Evolutionary conservation across 75 land plant genomes (phyloP), one percentile per base, ranked within the genome.

Genomic region (Isoetes taiwanensis): DNA sequence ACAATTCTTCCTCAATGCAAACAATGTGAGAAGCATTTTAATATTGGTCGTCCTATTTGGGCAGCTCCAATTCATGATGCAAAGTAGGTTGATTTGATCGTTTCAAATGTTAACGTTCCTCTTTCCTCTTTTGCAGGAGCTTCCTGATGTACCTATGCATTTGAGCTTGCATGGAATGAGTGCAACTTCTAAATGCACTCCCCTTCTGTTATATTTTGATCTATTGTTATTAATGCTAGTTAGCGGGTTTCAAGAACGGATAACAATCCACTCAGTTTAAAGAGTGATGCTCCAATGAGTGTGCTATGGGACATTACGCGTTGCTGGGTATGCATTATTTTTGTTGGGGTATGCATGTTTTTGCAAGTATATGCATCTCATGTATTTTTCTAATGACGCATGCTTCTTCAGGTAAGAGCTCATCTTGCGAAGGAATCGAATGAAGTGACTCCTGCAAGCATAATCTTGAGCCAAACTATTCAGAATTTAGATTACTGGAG

Each of bases 271-370:
- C 41, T 89, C 52, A 96, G 86, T 6, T 54, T 94, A 34, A 94
- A 94, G 60, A 74, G 96, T 5, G 84, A 94, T 76, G 99, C 99
- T 24, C 90, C 96, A 2, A 80, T 85, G 96, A 75, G 77, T 61
- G 87, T 89, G 21, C 74, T 94, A 40, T 94, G 99, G 99, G 99
- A 94, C 57, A 94, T 94, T 24, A 94, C 89, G 99, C 99, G 99
- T 14, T 89, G 99, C 64, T 94, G 99, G 99, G 99, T 94, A 75
- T 68, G 58, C 43, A n/a, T n/a, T n/a, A n/a, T n/a, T n/a, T n/a
- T n/a, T n/a, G n/a, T n/a, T n/a, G n/a, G n/a, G n/a, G n/a, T n/a
- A n/a, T n/a, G n/a, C n/a, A n/a, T n/a, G n/a, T n/a, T n/a, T n/a
- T n/a, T n/a, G n/a, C n/a, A n/a, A n/a, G n/a, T n/a, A n/a, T n/a